A percentile compares a stretch with the other conserved stretches of the same genome.
Evolutionary conservation across 768 basidiomycete species (phyloP).

Genomic region (Calocybe gangraenosa): DNA sequence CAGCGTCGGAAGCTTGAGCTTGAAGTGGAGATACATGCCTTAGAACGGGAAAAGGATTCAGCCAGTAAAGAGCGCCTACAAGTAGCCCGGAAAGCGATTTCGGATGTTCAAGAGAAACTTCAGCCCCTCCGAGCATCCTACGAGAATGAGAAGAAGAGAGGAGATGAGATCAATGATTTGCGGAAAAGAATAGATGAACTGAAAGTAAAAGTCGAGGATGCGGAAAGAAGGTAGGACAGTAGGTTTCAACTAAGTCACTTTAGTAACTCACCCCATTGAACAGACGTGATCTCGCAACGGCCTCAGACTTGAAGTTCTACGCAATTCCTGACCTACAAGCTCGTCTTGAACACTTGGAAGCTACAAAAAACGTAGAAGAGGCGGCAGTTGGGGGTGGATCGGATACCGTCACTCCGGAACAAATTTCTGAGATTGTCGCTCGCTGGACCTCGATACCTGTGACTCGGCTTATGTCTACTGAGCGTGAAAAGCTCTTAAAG

Average conservation of each 20-base stretch:
- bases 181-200: constrained; percentile 87
- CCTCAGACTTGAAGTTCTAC: constrained; percentile 87
- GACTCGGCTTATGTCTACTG: constrained; percentile 78
- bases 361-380: constrained; percentile 69
- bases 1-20: constrained; percentile 87
- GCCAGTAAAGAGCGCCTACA: constrained; percentile 83
- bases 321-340: constrained; percentile 85
- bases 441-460: constrained; percentile 94
- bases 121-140: constrained; percentile 80
- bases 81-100: constrained; percentile 69
- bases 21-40: constrained; percentile 91
- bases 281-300: constrained; percentile 69
- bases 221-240: constrained; percentile 69
- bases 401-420: constrained; percentile 79
- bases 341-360: constrained; percentile 67
- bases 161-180: constrained; percentile 73
- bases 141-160: constrained; percentile 79
- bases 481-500: constrained; percentile 82
- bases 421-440: constrained; percentile 92
- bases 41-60: constrained; percentile 87
- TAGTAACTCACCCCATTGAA: constrained; percentile 12
- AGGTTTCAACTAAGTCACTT: neutral
- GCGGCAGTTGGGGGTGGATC: constrained; percentile 49
- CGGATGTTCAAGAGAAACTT: constrained; percentile 82
- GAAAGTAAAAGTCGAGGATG: constrained; percentile 88